phyloP scores from a whole-genome alignment of 257 asterid genomes.

The Parsonsia alboflavescens region DNA sequence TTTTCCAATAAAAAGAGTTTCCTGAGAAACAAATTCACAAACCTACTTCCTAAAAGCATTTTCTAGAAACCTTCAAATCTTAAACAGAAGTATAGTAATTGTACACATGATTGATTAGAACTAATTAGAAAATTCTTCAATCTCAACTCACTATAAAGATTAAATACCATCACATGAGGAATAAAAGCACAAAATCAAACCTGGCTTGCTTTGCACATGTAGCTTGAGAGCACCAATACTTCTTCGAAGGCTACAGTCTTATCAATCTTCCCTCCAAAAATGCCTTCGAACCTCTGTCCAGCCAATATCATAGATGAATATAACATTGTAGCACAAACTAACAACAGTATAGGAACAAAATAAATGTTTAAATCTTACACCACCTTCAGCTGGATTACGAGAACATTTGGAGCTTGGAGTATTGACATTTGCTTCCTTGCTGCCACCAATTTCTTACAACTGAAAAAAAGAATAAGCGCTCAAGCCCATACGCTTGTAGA shows the following conservation, averaged over 20 bases:
- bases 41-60: background rate
- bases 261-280: conserved; percentile 83
- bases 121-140: background rate
- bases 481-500: conserved; percentile 13
- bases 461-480: conserved; percentile 41
- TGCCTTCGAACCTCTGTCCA: conserved; percentile 85
- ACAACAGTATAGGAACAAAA: conserved; percentile 7
- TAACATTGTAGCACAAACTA: conserved; percentile 1
- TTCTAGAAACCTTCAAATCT: background rate
- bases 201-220: conserved; percentile 84
- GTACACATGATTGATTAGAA: background rate
- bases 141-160: background rate
- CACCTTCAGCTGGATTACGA: conserved; percentile 96
- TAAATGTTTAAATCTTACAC: conserved; percentile 12
- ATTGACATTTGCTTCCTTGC: conserved; percentile 97
- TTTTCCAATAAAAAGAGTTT: background rate
- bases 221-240: conserved; percentile 68
- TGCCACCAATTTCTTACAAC: conserved; percentile 91
- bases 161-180: background rate
- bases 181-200: conserved; percentile 25
- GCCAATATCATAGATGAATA: conserved; percentile 3
- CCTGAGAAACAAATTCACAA: background rate
- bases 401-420: conserved; percentile 92
- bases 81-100: background rate
- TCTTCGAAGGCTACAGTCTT: conserved; percentile 77